Evolutionary conservation across 306 rosid genomes (phyloP), one percentile per base, ranked within the genome.

Genomic region (apple (Malus domestica)): DNA sequence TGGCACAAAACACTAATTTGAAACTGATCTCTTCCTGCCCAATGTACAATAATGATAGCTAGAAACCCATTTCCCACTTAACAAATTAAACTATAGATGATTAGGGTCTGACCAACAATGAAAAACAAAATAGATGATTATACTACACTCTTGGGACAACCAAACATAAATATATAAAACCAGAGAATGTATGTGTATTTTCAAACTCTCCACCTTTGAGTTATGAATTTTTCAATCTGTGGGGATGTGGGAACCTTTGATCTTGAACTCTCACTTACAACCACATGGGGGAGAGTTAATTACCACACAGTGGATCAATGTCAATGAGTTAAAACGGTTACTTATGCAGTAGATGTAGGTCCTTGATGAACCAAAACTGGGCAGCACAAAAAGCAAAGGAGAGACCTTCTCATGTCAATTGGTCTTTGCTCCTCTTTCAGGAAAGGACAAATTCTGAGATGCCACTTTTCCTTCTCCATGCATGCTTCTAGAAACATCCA

Each of bases 401-500:
- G 76, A 80, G 78, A 78, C 80, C 65, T 75, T 86, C 81, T 71
- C 81, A 77, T 77, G 88, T 87, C 86, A 74, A 83, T 83, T 79
- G 71, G 29, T 76, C 46, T 88, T 86, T 49, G 55, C 68, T 90
- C 58, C 46, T 83, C 74, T 82, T 82, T 82, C 81, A 87, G 73
- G 89, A 88, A 90, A 84, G 87, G 91, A 92, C 96, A 92, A 88
- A 85, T 80, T 85, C 86, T 86, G 69, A 87, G 97, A 90, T 93
- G 93, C 93, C 83, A 80, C 76, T 79, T 92, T 89, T 76, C 83
- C 91, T 80, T 82, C 84, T 85, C 79, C 78, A 80, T 45, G 64
- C 75, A 81, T 74, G 76, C 75, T 74, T 75, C 59, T 84, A 85
- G 89, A 88, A 87, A 83, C 78, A 75, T 80, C 79, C 82, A 40